Conservation (phyloP, 1,284 basidiomycete species). For the Ceratorhiza oryzae-sativae region DNA sequence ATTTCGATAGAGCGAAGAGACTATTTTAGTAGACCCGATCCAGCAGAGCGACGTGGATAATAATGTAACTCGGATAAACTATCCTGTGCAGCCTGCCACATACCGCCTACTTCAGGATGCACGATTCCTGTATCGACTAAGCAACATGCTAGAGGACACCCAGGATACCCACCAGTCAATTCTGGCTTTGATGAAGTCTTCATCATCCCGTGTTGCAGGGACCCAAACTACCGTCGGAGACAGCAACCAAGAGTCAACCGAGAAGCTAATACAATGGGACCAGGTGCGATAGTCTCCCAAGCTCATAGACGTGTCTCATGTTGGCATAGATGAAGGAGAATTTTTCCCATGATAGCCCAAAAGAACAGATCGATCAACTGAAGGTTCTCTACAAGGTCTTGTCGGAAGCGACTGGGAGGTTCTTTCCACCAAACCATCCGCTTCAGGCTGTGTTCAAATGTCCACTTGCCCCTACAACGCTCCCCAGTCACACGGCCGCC, state of each 20-base stretch:
- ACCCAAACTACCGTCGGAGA: not conserved
- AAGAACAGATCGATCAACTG: conserved; percentile 17
- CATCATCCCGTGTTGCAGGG: not conserved
- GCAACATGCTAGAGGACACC: not conserved
- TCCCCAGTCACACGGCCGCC: not conserved
- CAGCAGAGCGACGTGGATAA: too few species aligned
- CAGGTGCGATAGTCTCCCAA: not conserved
- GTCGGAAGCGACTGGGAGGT: conserved; percentile 3
- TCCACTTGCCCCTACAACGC: not conserved
- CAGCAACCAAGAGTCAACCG: not conserved
- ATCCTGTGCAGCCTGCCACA: not conserved
- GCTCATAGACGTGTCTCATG: not conserved
- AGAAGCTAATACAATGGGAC: conserved; percentile 15
- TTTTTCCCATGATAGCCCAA: not conserved
- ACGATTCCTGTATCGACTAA: conserved; percentile 14
- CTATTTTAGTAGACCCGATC: too few species aligned
- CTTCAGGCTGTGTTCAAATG: conserved; percentile 4
- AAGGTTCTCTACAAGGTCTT: conserved; percentile 7
- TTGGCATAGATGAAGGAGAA: conserved; percentile 5
- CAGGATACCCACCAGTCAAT: conserved; percentile 2
- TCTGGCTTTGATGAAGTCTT: conserved; percentile 5
- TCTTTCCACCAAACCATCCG: conserved; percentile 6
- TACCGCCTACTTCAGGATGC: conserved; percentile 12
- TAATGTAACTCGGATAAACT: not conserved
- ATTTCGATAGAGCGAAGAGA: too few species aligned